phyloP scores from a whole-genome alignment of 805 yeast species.

The Wickerhamiella qilinensis region DNA sequence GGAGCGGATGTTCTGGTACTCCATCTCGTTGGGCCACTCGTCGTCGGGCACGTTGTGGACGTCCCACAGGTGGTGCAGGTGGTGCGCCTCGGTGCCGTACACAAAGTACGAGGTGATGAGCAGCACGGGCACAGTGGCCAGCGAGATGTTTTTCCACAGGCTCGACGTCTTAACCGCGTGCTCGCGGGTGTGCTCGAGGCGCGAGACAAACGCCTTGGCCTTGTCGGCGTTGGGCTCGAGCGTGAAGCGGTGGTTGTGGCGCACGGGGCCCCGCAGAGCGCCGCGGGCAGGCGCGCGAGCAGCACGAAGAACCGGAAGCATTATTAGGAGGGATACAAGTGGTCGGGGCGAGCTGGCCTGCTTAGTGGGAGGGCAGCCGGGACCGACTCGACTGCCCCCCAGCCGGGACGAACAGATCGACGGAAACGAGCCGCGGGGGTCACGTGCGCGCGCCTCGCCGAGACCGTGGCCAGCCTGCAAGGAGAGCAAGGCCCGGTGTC shows the following conservation, averaged over 20 bases:
- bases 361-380: no score
- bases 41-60: conserved; percentile 50
- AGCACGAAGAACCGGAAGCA: no score
- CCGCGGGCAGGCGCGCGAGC: no score
- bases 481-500: no score
- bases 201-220: conserved; percentile 53
- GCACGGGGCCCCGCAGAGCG: no score
- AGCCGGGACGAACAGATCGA: no score
- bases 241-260: conserved; percentile 15
- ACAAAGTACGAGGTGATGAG: conserved; percentile 65
- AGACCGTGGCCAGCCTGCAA: no score
- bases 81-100: conserved; percentile 67
- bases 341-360: no score
- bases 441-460: no score
- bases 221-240: conserved; percentile 34
- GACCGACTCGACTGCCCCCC: no score
- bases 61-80: conserved; percentile 66
- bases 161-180: conserved; percentile 67
- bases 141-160: conserved; percentile 75
- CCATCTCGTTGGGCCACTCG: conserved; percentile 86
- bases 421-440: no score
- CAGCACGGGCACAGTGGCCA: conserved; percentile 73
- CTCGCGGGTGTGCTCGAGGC: conserved; percentile 46
- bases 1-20: conserved; percentile 77
- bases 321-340: no score